Percentiles rank a stretch among this genome's conserved stretches.
Evolutionary conservation across 164 flowering plant genomes (phyloP).

Genomic region (Nymphaea thermarum): DNA sequence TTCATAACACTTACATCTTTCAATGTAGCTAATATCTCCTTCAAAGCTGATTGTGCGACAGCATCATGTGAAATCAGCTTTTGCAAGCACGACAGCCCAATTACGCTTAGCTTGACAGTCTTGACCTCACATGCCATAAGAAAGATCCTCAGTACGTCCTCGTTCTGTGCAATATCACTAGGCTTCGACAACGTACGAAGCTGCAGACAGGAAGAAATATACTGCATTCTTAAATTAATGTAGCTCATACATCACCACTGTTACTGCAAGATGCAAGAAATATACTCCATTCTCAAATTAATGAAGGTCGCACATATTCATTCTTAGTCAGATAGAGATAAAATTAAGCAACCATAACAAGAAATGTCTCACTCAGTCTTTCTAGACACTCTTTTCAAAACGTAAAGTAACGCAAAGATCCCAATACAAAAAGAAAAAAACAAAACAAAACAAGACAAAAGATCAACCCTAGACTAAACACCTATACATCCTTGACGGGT

Average conservation of each 20-base stretch:
- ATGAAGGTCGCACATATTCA: not conserved
- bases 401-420: too few relatives aligned
- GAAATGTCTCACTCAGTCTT: too few relatives aligned
- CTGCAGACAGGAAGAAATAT: conserved; percentile 26
- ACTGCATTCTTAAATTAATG: too few relatives aligned
- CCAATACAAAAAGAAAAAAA: too few relatives aligned
- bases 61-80: conserved; percentile 96
- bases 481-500: too few relatives aligned
- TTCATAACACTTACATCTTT: conserved; percentile 55
- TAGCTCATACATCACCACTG: too few relatives aligned
- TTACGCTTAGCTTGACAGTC: conserved; percentile 77
- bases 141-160: conserved; percentile 81
- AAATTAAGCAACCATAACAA: too few relatives aligned
- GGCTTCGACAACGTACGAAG: conserved; percentile 72
- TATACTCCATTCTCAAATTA: not conserved
- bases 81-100: conserved; percentile 90
- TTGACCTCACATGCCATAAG: conserved; percentile 92
- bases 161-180: conserved; percentile 73
- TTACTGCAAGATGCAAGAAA: too few relatives aligned
- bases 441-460: too few relatives aligned
- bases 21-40: conserved; percentile 69
- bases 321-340: too few relatives aligned
- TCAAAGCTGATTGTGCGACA: conserved; percentile 64
- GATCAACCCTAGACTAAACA: too few relatives aligned
- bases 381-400: too few relatives aligned